phyloP scores from a whole-genome alignment of 164 flowering plant genomes.

The Kingdonia uniflora region DNA sequence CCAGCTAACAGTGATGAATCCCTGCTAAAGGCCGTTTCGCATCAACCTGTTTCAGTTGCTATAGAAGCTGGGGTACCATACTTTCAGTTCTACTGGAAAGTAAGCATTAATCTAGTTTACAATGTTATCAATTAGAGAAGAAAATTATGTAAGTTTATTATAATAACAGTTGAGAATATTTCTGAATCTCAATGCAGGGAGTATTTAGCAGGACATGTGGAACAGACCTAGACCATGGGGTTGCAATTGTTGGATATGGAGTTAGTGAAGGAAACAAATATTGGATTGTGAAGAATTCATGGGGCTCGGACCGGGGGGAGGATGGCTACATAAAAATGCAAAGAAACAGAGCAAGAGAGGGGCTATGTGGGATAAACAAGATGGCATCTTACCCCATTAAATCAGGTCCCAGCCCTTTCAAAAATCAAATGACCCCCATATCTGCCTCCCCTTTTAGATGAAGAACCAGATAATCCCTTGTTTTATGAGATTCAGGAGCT shows the following conservation, averaged over 20 bases:
- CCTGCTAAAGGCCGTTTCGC: conserved; percentile 21
- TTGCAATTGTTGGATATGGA: conserved; percentile 24
- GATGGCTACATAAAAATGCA: conserved; percentile 22
- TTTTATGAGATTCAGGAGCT: conserved; percentile 3
- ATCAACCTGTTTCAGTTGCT: conserved; percentile 25
- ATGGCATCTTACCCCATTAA: conserved; percentile 24
- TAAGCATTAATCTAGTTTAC: conserved; percentile 6
- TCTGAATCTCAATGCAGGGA: conserved; percentile 13
- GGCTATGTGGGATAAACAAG: conserved; percentile 25
- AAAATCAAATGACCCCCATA: conserved; percentile 5
- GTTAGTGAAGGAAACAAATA: conserved; percentile 14
- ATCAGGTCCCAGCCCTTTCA: conserved; percentile 5
- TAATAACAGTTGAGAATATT: neutral
- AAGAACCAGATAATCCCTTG: conserved; percentile 9
- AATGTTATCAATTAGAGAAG: neutral
- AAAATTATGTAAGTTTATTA: neutral
- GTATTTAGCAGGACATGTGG: conserved; percentile 21
- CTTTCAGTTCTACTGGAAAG: conserved; percentile 24
- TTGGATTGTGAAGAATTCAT: conserved; percentile 31
- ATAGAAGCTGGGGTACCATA: conserved; percentile 26
- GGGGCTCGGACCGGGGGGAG: conserved; percentile 29
- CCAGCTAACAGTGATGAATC: conserved; percentile 18
- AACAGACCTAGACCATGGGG: conserved; percentile 24
- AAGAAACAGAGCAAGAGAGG: conserved; percentile 9
- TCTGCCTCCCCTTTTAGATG: conserved; percentile 12